phyloP scores from a whole-genome alignment of 1,139 yeast species.

The Candida pseudocylindracea region DNA sequence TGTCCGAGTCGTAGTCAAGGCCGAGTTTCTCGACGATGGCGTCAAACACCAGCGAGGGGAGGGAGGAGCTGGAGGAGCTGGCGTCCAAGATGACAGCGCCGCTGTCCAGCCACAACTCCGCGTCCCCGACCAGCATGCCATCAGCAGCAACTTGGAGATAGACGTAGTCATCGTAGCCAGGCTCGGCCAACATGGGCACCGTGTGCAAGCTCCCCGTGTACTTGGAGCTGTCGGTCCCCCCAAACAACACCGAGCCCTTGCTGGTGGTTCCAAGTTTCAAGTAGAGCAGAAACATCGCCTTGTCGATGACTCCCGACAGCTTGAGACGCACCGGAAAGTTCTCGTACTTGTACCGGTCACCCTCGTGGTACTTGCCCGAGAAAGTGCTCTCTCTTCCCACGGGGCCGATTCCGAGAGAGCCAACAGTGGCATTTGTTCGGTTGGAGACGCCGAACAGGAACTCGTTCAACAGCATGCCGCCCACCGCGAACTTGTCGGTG shows the following conservation, averaged over 20 bases:
- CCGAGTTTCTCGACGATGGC: no score
- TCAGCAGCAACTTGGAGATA: no score
- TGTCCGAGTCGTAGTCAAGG: no score
- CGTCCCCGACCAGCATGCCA: no score
- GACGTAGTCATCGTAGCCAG: neutral
- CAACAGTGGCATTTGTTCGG: slow-evolving; percentile 1
- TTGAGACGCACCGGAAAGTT: slow-evolving; percentile 37
- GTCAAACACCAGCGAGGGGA: no score
- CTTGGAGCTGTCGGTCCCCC: slow-evolving; percentile 34
- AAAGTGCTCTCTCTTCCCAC: slow-evolving; percentile 25
- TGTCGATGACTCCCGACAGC: slow-evolving; percentile 22
- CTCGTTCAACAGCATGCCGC: slow-evolving; percentile 7
- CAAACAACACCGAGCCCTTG: slow-evolving; percentile 29
- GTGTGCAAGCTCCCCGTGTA: slow-evolving; percentile 12
- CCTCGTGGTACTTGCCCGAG: no score
- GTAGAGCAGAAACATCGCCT: slow-evolving; percentile 29
- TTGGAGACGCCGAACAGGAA: neutral
- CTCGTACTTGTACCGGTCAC: slow-evolving; percentile 11
- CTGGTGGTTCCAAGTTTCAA: slow-evolving; percentile 12
- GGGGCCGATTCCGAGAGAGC: slow-evolving; percentile 2
- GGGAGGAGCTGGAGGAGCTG: no score
- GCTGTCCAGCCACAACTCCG: no score
- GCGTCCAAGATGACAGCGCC: no score
- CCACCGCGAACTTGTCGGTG: slow-evolving; percentile 22
- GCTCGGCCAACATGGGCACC: neutral